phyloP scores from a whole-genome alignment of 2,329 filamentous ascomycete genomes.

The Penicillium sp. region DNA sequence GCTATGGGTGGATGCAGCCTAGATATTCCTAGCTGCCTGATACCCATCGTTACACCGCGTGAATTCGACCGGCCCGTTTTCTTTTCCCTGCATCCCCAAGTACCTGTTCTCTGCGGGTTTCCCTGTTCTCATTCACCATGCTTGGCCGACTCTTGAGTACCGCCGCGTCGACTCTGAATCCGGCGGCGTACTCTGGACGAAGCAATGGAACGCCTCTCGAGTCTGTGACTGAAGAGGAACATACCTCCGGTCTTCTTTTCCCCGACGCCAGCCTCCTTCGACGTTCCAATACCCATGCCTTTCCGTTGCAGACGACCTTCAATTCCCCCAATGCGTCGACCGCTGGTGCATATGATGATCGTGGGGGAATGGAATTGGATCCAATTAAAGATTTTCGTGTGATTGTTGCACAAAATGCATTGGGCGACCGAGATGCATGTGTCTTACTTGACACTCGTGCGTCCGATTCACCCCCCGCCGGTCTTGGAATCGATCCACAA shows the following conservation, averaged over 20 bases:
- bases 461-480: slow-evolving; percentile 23
- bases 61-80: slow-evolving; percentile 11
- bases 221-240: slow-evolving; percentile 43
- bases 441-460: slow-evolving; percentile 39
- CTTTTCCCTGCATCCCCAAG: slow-evolving; percentile 10
- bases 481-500: slow-evolving; percentile 31
- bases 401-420: slow-evolving; percentile 42
- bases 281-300: slow-evolving; percentile 35
- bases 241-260: slow-evolving; percentile 42
- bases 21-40: slow-evolving; percentile 25
- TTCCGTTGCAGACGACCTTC: slow-evolving; percentile 35
- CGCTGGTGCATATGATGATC: slow-evolving; percentile 40
- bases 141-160: slow-evolving; percentile 38
- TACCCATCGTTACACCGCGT: slow-evolving; percentile 21
- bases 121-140: slow-evolving; percentile 27
- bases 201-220: slow-evolving; percentile 34
- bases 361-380: slow-evolving; percentile 40
- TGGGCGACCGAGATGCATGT: slow-evolving; percentile 42
- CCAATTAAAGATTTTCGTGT: slow-evolving; percentile 39
- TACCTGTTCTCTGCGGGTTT: slow-evolving; percentile 10
- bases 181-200: slow-evolving; percentile 33
- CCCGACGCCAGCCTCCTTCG: slow-evolving; percentile 39
- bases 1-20: slow-evolving; percentile 29
- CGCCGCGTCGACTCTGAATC: slow-evolving; percentile 38
- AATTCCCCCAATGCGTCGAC: slow-evolving; percentile 38